Conservation (phyloP, 768 basidiomycete genomes). For the Leccinum aurantiacum region DNA sequence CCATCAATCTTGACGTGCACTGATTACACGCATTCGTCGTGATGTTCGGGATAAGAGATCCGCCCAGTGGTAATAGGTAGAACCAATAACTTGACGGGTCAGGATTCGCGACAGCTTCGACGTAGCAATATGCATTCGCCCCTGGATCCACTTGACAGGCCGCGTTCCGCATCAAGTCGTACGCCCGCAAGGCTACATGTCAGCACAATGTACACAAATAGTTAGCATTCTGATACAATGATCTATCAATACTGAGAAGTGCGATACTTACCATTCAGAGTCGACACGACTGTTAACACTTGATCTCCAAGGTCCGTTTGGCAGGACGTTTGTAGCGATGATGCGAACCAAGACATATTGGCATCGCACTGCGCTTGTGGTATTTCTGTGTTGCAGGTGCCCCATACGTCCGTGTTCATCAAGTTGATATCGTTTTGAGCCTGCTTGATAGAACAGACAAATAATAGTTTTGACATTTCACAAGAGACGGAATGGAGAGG, state of each 20-base stretch:
- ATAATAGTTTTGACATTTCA: slow-evolving; percentile 1
- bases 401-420: slow-evolving; percentile 73
- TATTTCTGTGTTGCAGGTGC: slow-evolving; percentile 69
- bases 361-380: slow-evolving; percentile 50
- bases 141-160: slow-evolving; percentile 60
- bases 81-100: slow-evolving; percentile 71
- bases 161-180: slow-evolving; percentile 55
- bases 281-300: slow-evolving; percentile 51
- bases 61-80: slow-evolving; percentile 67
- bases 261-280: slow-evolving; percentile 52
- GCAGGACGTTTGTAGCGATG: slow-evolving; percentile 50
- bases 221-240: background rate
- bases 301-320: slow-evolving; percentile 50
- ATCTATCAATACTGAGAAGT: background rate
- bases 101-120: slow-evolving; percentile 56
- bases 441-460: slow-evolving; percentile 37
- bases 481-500: background rate
- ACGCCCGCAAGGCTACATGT: slow-evolving; percentile 57
- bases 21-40: slow-evolving; percentile 57
- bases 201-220: background rate
- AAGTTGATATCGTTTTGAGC: slow-evolving; percentile 60
- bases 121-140: slow-evolving; percentile 70
- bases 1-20: slow-evolving; percentile 63
- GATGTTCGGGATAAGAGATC: slow-evolving; percentile 44
- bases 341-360: slow-evolving; percentile 68